Percentiles rank a stretch among this genome's conserved stretches.
phyloP scores from a whole-genome alignment of 169 alveolate genomes.

The Perkinsus olseni region DNA sequence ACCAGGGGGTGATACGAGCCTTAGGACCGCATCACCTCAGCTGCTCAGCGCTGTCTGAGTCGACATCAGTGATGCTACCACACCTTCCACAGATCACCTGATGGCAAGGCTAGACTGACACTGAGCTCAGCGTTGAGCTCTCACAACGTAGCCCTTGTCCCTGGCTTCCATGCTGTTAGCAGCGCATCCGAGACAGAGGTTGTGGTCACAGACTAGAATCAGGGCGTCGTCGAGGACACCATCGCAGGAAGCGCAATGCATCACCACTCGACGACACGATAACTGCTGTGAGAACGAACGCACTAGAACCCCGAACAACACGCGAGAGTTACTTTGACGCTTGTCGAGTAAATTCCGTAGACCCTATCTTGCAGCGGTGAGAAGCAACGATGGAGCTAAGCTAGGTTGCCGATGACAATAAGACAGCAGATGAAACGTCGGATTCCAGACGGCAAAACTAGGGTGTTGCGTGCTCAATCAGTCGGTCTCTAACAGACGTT shows the following conservation, averaged over 20 bases:
- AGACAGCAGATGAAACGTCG: too few species aligned
- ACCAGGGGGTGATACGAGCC: too few species aligned
- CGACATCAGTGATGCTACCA: not conserved
- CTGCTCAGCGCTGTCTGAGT: not conserved
- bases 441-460: too few species aligned
- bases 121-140: not conserved
- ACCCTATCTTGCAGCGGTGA: too few species aligned
- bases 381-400: too few species aligned
- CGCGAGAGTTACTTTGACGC: too few species aligned
- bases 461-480: too few species aligned
- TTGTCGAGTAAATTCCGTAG: too few species aligned
- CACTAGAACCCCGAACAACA: too few species aligned
- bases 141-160: not conserved
- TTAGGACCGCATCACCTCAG: not conserved
- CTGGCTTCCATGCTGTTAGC: not conserved
- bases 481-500: too few species aligned
- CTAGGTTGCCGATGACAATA: too few species aligned
- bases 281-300: too few species aligned
- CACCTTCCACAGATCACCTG: not conserved
- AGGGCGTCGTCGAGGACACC: not conserved
- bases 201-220: not conserved
- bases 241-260: not conserved
- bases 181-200: not conserved
- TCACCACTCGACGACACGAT: not conserved
- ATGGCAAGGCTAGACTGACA: not conserved